Conservation (phyloP, 2,329 filamentous ascomycete genomes). For the Ophiostoma pallidulum region DNA sequence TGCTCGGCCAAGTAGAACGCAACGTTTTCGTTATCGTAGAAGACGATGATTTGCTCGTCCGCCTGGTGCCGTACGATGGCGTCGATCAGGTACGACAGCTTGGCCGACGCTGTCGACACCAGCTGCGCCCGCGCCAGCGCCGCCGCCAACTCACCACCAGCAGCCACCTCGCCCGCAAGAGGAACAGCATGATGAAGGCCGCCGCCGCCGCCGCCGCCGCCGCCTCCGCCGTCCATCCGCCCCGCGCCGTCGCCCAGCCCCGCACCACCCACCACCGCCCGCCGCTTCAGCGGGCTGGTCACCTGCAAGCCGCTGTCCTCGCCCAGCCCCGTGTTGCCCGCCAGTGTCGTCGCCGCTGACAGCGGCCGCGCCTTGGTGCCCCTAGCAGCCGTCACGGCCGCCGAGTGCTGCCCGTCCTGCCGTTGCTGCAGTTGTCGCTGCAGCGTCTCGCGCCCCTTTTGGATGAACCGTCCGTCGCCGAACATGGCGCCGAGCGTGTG, state of each 20-base stretch:
- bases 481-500: slow-evolving; percentile 38
- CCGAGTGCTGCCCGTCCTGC: not conserved
- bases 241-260: no score
- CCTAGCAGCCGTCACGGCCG: not conserved
- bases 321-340: slow-evolving; percentile 36
- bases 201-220: slow-evolving; percentile 18
- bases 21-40: slow-evolving; percentile 82
- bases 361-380: not conserved
- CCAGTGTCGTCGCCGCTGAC: slow-evolving; percentile 19
- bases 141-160: slow-evolving; percentile 30
- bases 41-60: slow-evolving; percentile 79
- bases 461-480: slow-evolving; percentile 34
- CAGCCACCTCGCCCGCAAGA: no score
- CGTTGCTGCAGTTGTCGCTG: not conserved
- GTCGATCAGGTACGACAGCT: slow-evolving; percentile 77
- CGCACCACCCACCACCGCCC: no score
- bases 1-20: slow-evolving; percentile 79
- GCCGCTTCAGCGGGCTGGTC: slow-evolving; percentile 25
- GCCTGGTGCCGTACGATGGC: slow-evolving; percentile 57
- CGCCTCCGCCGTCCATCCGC: slow-evolving; percentile 11
- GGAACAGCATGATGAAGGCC: no score
- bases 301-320: no score
- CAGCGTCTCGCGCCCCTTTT: slow-evolving; percentile 22
- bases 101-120: slow-evolving; percentile 74
- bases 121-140: slow-evolving; percentile 52